Percentiles rank a stretch among this genome's conserved stretches.
Evolutionary conservation across 1,139 yeast genomes (phyloP).

Genomic region (Kurtzmaniella quercitrusa): DNA sequence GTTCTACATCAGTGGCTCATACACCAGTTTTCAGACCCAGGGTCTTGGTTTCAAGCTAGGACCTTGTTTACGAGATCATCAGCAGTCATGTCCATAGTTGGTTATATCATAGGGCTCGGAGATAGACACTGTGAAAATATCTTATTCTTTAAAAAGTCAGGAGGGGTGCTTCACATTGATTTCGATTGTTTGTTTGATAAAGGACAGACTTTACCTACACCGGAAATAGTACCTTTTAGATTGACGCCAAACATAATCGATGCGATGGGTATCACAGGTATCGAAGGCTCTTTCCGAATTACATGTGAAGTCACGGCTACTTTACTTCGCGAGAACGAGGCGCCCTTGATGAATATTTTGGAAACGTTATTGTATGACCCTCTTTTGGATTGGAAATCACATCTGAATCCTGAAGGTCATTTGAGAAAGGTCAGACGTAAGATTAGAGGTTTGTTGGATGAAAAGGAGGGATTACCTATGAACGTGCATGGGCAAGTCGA

Average conservation of each 20-base stretch:
- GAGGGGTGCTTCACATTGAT: constrained; percentile 88
- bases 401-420: constrained; percentile 60
- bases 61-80: constrained; percentile 71
- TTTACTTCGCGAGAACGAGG: constrained; percentile 73
- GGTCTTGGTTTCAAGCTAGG: constrained; percentile 80
- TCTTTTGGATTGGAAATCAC: constrained; percentile 64
- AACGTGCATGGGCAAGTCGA: constrained; percentile 94
- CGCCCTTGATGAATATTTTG: constrained; percentile 83
- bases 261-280: constrained; percentile 87
- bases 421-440: constrained; percentile 72
- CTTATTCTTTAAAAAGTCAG: constrained; percentile 66
- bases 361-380: constrained; percentile 95
- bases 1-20: constrained; percentile 84
- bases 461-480: constrained; percentile 79
- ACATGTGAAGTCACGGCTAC: constrained; percentile 82
- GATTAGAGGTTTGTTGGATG: constrained; percentile 73
- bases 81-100: constrained; percentile 98
- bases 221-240: constrained; percentile 93
- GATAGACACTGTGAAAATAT: constrained; percentile 96
- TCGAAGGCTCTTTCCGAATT: constrained; percentile 84
- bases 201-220: constrained; percentile 65
- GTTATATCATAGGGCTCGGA: constrained; percentile 86
- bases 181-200: constrained; percentile 94
- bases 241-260: constrained; percentile 84
- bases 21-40: constrained; percentile 86